These are phyloP conservation scores for Solanum etuberosum DNA, from an alignment of 257 asterid genomes.

Conservation along the genomic window DNA sequence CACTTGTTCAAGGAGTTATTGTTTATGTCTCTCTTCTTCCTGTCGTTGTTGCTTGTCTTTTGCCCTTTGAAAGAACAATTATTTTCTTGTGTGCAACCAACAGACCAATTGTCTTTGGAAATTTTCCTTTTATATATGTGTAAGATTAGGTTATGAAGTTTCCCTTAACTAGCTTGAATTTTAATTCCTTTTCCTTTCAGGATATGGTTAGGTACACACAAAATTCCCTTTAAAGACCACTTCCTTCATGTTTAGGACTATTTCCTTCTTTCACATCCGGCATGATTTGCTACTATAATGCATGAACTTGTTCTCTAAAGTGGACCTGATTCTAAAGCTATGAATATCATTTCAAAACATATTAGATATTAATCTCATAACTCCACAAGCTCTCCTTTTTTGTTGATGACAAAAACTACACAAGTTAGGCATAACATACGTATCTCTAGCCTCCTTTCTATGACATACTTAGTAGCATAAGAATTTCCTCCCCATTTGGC, in stretches of 20 bases:
- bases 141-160: not conserved
- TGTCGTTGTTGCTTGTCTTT: not conserved
- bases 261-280: not conserved
- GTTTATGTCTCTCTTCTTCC: not conserved
- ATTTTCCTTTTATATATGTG: not conserved
- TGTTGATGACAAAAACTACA: not conserved
- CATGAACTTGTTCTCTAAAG: not conserved
- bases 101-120: not conserved
- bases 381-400: no score
- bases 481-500: not conserved
- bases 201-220: not conserved
- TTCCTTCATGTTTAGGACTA: not conserved
- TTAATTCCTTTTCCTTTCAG: not conserved
- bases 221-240: not conserved
- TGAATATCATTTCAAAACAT: not conserved
- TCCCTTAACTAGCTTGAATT: no score
- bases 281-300: not conserved
- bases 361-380: no score
- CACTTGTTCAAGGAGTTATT: not conserved
- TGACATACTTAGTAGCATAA: not conserved
- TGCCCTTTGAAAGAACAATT: not conserved
- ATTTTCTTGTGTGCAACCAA: not conserved
- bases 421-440: not conserved
- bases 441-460: not conserved
- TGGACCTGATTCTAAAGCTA: not conserved